Base-by-base conservation (phyloP, 2,329 filamentous ascomycete species). In the Epichloe glyceriae region DNA sequence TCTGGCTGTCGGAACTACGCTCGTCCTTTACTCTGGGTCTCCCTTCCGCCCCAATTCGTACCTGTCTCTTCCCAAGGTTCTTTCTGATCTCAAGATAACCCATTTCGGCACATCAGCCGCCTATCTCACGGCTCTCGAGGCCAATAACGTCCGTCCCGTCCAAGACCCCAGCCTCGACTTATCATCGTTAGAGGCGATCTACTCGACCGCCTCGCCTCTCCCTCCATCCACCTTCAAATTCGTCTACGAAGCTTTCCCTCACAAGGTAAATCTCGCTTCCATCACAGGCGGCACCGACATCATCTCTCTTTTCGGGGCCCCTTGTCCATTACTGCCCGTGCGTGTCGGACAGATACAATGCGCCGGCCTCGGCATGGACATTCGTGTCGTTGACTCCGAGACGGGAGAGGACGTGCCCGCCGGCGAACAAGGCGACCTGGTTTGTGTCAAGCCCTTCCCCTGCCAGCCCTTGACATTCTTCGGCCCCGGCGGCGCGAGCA, bases 271-370 rank as follows among this genome's bases (percentile, higher is more conserved):
- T 66, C 79, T 97, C 7, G 88, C 83, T 46, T 94, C 87, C 51
- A 97, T 98, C 61, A 97, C 91, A 0, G 93, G 93, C 38, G 93
- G 91, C 47, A 97, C 91, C 3, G 93, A 98, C 64, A 97, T 97
- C 60, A 88, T 97, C 56, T 95, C 90, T 1, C 79, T 97, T 35
- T 98, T 97, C 61, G 91, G 90, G 42, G 84, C 88, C 0, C 86
- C 89, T 0, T 91, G 85, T 50, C 85, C 85, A 0, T 73, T 90
- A 4, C 72, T 87, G 1, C 85, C 86, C 1, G 85, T 91, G 19
- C 73, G 80, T 55, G 73, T 73, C 1, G 86, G 86, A 22, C 83
- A 89, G 62, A 87, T 90, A 46, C 86, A 91, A 65, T 86, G 84
- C 54, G 79, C 82, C 10, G 85, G 83, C 5, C 76, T 91, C 3